Evolutionary conservation across 345 rosid genomes (phyloP), one percentile per base, ranked within the genome.

Genomic region (Crucihimalaya himalaica): DNA sequence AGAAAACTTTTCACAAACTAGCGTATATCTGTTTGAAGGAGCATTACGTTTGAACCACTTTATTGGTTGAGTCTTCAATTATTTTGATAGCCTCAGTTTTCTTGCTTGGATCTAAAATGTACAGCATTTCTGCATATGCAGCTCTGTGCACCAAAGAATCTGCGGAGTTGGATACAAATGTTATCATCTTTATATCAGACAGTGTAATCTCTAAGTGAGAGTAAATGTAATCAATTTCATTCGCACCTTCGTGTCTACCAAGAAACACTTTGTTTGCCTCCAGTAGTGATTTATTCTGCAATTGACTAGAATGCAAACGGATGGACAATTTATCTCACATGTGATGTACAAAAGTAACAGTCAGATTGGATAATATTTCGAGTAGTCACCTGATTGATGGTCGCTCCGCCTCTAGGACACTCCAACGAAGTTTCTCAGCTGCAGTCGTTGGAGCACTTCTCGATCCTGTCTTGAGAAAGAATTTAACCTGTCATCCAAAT

Each of bases 131-230:
- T 16, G 98, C 96, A 61, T 80, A 93, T 46, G 98, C 98, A 39
- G 89, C 93, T 79, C 93, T 93, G 81, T 93, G 98, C 90, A 86
- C 84, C 86, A 93, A 85, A 37, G 97, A 93, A 83, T 79, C 98
- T 93, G 87, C 75, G 35, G 48, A 19, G 69, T 48, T 52, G 6
- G 34, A 66, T 23, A 39, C 60, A 79, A 42, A 64, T 2, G 15
- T 55, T 37, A 63, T 9, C 37, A 46, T 15, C 9, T n/a, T 46
- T 57, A 31, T 6, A 55, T 28, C 40, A 32, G 63, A 39, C 16
- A 70, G 2, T 28, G 50, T 28, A 32, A 73, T 37, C 23, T 42
- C 19, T 40, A 11, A 6, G 29, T 39, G 14, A 21, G 40, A 21
- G 29, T 40, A 23, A 11, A 70, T 62, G 66, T 34, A 63, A 53